A percentile compares a stretch with the other conserved stretches of the same genome.
Conservation (phyloP, 495 filamentous ascomycete species). For the Hypoxylon perforatum region DNA sequence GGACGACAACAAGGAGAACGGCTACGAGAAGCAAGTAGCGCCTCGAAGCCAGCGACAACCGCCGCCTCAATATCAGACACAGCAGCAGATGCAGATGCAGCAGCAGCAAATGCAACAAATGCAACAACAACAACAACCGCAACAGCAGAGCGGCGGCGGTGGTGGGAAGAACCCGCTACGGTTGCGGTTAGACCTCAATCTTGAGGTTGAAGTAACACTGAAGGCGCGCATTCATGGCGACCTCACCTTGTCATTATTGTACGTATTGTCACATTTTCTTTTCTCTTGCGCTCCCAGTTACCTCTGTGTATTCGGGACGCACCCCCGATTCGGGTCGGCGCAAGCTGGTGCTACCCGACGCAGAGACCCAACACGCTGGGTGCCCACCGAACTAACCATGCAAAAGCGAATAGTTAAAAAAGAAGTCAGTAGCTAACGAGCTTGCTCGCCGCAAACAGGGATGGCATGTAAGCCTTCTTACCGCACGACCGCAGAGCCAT, state of each 20-base stretch:
- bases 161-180: slow-evolving; percentile 74
- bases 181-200: slow-evolving; percentile 82
- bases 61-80: slow-evolving; percentile 58
- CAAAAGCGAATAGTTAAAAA: slow-evolving; percentile 33
- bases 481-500: slow-evolving; percentile 13
- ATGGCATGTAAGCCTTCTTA: slow-evolving; percentile 30
- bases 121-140: slow-evolving; percentile 51
- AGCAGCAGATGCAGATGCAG: slow-evolving; percentile 38
- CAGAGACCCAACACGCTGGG: slow-evolving; percentile 8
- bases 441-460: slow-evolving; percentile 27
- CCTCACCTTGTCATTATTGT: slow-evolving; percentile 86
- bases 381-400: slow-evolving; percentile 27
- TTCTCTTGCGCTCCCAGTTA: slow-evolving; percentile 7
- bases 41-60: slow-evolving; percentile 46
- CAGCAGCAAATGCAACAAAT: slow-evolving; percentile 55
- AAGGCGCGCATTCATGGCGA: slow-evolving; percentile 95
- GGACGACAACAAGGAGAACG: slow-evolving; percentile 40
- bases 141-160: slow-evolving; percentile 39
- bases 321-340: slow-evolving; percentile 1
- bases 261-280: slow-evolving; percentile 49
- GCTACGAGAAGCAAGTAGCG: slow-evolving; percentile 40
- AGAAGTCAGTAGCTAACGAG: slow-evolving; percentile 29
- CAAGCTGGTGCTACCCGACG: too few species aligned
- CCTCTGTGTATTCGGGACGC: too few species aligned
- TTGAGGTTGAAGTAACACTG: slow-evolving; percentile 88